Evolutionary conservation across 2,329 filamentous ascomycete genomes (phyloP).

Genomic region (Neonectria punicea): DNA sequence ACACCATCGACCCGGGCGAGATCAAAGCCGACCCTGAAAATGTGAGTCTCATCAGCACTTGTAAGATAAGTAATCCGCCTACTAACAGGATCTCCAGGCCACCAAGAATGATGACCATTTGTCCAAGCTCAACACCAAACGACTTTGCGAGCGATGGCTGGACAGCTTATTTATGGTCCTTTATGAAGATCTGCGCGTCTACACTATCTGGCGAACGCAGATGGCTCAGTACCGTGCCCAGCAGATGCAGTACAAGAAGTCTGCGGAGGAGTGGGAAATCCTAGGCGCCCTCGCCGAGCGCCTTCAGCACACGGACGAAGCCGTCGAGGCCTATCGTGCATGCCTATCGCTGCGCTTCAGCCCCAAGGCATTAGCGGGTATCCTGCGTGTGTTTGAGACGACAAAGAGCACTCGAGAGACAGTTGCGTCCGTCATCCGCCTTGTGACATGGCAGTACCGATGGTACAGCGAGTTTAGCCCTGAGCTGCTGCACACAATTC

Average conservation of each 20-base stretch:
- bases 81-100: conserved; percentile 55
- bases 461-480: conserved; percentile 99
- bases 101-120: conserved; percentile 77
- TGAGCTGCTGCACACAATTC: conserved; percentile 85
- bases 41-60: conserved; percentile 54
- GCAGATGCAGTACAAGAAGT: conserved; percentile 95
- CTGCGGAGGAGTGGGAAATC: conserved; percentile 97
- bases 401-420: conserved; percentile 83
- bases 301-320: conserved; percentile 91
- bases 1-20: conserved; percentile 80
- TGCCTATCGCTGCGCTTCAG: conserved; percentile 91
- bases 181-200: conserved; percentile 96
- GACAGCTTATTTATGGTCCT: conserved; percentile 99
- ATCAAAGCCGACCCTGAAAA: conserved; percentile 80
- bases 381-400: conserved; percentile 82
- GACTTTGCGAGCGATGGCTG: conserved; percentile 95
- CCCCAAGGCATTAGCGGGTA: conserved; percentile 88
- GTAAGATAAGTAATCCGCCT: background rate
- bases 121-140: conserved; percentile 95
- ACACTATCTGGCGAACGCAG: conserved; percentile 99
- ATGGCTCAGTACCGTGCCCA: conserved; percentile 96
- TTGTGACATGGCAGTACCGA: conserved; percentile 98
- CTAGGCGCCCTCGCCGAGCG: conserved; percentile 92
- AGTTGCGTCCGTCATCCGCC: conserved; percentile 84
- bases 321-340: conserved; percentile 89